Evolutionary conservation across 2,329 filamentous ascomycete genomes (phyloP).

Genomic region (Ophiostoma himal-ulmi): DNA sequence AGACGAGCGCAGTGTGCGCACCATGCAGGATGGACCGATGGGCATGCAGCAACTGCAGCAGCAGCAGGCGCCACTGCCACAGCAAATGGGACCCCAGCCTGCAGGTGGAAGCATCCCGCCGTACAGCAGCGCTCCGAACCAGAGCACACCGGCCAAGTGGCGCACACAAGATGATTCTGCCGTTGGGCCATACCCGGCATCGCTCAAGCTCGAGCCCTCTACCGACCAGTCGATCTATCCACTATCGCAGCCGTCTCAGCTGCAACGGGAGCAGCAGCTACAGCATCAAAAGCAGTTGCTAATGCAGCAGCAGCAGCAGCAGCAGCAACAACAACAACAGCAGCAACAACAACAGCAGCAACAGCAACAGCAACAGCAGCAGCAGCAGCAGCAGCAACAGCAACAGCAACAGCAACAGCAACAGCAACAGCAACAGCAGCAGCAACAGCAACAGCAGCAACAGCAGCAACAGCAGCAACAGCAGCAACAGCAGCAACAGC

Average conservation of each 20-base stretch:
- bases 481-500: not conserved
- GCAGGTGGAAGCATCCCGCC: constrained; percentile 25
- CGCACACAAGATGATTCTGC: constrained; percentile 38
- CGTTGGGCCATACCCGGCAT: constrained; percentile 39
- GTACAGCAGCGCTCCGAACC: constrained; percentile 31
- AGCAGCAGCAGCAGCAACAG: constrained; percentile 30
- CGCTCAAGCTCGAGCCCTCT: constrained; percentile 41
- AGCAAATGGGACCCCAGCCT: constrained; percentile 28
- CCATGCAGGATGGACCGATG: constrained; percentile 53
- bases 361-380: not conserved
- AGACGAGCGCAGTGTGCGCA: constrained; percentile 76
- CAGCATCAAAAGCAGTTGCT: not conserved
- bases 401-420: constrained; percentile 32
- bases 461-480: not conserved
- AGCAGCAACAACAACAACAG: constrained; percentile 23
- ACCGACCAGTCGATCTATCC: constrained; percentile 38
- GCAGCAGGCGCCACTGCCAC: not conserved
- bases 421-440: constrained; percentile 1
- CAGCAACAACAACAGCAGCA: not conserved
- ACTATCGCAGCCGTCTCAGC: constrained; percentile 29
- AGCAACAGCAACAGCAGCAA: constrained; percentile 23
- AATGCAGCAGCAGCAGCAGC: not conserved
- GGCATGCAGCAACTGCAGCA: not conserved
- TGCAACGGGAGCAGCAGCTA: constrained; percentile 2
- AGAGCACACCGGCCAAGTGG: constrained; percentile 48